phyloP scores from a whole-genome alignment of 2,329 filamentous ascomycete species.

The Aspergillus niger region DNA sequence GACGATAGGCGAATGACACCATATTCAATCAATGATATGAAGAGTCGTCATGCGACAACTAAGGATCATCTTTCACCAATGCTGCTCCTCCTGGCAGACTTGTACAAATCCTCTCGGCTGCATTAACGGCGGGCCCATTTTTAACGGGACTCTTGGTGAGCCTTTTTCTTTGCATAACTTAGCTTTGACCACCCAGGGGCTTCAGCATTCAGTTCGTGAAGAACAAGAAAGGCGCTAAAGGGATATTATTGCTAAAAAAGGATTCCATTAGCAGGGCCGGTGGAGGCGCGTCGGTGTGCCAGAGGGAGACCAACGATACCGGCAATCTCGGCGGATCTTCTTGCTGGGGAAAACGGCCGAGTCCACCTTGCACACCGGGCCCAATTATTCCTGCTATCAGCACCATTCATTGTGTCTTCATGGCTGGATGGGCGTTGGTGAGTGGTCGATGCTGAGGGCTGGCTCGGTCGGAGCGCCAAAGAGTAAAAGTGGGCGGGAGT shows the following conservation, averaged over 20 bases:
- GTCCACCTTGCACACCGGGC: background rate
- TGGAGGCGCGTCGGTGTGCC: background rate
- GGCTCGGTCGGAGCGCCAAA: background rate
- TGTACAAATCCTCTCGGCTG: background rate
- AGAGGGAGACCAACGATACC: background rate
- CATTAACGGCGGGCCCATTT: background rate
- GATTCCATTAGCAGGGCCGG: background rate
- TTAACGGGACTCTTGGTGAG: background rate
- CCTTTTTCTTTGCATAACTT: background rate
- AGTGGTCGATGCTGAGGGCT: background rate
- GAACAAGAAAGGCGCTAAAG: background rate
- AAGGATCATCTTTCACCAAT: too few relatives aligned
- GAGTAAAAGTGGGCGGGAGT: background rate
- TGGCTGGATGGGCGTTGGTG: background rate
- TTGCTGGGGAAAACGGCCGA: slow-evolving; percentile 3
- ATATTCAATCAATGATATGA: too few relatives aligned
- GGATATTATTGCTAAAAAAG: background rate
- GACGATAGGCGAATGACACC: too few relatives aligned
- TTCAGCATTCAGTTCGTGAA: background rate
- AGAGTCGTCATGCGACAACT: too few relatives aligned
- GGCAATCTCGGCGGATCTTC: slow-evolving; percentile 2
- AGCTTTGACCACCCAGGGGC: background rate
- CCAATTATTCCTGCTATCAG: background rate
- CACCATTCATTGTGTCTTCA: background rate
- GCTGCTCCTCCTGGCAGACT: too few relatives aligned